Evolutionary conservation across 129 eudicot species (phyloP), one percentile per base, ranked within the genome.

Genomic region (Pulicaria dysenterica): DNA sequence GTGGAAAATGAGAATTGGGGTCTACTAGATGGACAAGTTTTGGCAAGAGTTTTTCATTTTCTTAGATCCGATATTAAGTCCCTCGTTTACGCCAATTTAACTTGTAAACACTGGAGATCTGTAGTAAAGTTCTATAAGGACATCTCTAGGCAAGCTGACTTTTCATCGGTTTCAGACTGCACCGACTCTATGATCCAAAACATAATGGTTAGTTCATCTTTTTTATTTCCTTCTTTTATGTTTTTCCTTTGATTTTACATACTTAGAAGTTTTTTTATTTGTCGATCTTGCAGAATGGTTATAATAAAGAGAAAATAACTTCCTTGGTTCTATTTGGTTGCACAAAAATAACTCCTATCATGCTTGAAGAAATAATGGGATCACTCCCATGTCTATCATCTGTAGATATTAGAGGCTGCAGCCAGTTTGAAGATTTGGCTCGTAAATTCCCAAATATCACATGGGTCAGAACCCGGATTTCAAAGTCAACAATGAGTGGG

Each of bases 31-130:
- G 91, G 97, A 55, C 83, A 69, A 69, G 80, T 90, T 59, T 79
- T 94, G 73, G 97, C 96, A 40, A 83, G 97, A 37, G 78, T 88
- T 64, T 94, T 90, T 81, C 93, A 94, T 81, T 88, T 86, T 70
- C 98, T 94, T 68, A 85, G 85, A 83, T 69, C 75, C 47, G 97
- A 90, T 83, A 61, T 86, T 17, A 87, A 79, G 76, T 85, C 98
- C 9, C 86, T 94, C 58, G 87, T 86, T 74, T 82, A 77, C 77
- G 97, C 88, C 61, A 77, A 88, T 75, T 74, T 79, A 67, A 88
- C 97, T 63, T 94, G 98, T 80, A 90, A 86, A 82, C 91, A 86
- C 67, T 94, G 98, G 98, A 82, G 93, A 87, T 81, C 83, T n/a
- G 91, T 77, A 36, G 83, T 80, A 8, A 80, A 72, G 58, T 84